phyloP scores from a whole-genome alignment of 2,329 filamentous ascomycete genomes.

The Aureobasidium musti region DNA sequence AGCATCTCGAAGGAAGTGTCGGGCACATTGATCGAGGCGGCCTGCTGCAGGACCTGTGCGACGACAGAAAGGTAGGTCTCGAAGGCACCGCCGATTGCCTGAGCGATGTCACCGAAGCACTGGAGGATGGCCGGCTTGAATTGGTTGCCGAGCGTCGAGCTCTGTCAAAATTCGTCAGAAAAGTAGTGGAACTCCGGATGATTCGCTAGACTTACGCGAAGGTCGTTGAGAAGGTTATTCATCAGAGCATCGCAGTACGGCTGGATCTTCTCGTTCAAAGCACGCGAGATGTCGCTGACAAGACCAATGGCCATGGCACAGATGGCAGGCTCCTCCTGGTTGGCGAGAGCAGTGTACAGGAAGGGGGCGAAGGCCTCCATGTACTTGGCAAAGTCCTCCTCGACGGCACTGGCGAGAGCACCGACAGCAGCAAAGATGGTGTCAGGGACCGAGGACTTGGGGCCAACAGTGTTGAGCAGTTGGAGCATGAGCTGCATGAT shows the following conservation, averaged over 20 bases:
- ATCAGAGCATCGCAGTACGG: slow-evolving; percentile 97
- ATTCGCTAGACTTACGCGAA: slow-evolving; percentile 62
- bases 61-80: slow-evolving; percentile 92
- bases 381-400: slow-evolving; percentile 93
- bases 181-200: slow-evolving; percentile 25
- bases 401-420: slow-evolving; percentile 84
- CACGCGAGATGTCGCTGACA: slow-evolving; percentile 93
- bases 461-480: slow-evolving; percentile 72
- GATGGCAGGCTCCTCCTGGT: slow-evolving; percentile 90
- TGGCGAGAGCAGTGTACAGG: slow-evolving; percentile 89
- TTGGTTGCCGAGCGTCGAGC: slow-evolving; percentile 84
- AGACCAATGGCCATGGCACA: slow-evolving; percentile 98
- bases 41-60: slow-evolving; percentile 90
- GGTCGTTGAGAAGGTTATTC: slow-evolving; percentile 93
- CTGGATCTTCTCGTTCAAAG: slow-evolving; percentile 84
- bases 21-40: slow-evolving; percentile 75
- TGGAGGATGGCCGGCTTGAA: slow-evolving; percentile 98
- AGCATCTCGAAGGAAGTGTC: slow-evolving; percentile 84
- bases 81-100: slow-evolving; percentile 87
- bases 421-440: slow-evolving; percentile 90
- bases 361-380: slow-evolving; percentile 94
- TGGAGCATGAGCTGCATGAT: slow-evolving; percentile 90
- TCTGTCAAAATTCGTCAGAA: slow-evolving; percentile 52
- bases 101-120: slow-evolving; percentile 96
- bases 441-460: slow-evolving; percentile 93